Base-by-base conservation (phyloP, 306 rosid genomes). In the Rubus idaeus region DNA sequence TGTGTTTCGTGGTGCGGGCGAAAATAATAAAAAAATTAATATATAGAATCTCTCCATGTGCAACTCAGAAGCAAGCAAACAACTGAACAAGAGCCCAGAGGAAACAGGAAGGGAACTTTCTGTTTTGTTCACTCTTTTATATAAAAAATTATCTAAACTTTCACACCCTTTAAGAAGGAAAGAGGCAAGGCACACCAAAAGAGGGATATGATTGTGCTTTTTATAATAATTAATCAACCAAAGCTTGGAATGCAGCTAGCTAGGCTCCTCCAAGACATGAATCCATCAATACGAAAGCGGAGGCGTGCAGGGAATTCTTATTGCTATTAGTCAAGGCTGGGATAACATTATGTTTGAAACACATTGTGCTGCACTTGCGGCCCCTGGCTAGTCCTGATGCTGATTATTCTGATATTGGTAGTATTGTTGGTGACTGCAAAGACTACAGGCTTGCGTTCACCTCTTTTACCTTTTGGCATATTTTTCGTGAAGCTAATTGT, bases 201-300 rank as follows among this genome's bases (percentile, higher is more conserved):
- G 58, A 60, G 70, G 70, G 47, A 74, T 61, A 74, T 74, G 20
- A 61, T 74, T 57, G 41, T 46, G 78, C 6, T 47, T 46, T 46
- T n/a, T 40, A 2, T 41, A 20, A 23, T 9, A 26, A 46, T 45
- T 73, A 44, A 44, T 46, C 73, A 46, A 44, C 73, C 39, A 30
- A 23, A 30, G 35, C 35, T 23, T 46, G 73, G 41, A 45, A 68
- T 68, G 73, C 55, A 68, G 39, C 23, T 61, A 68, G 39, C 23
- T 61, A 61, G 66, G 30, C 45, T 35, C 21, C 47, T 65, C 50
- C 9, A 63, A 56, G 35, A 56, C 37, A n/a, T 18, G 6, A 64
- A 17, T 12, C 37, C 71, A 67, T 67, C 18, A 44, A 71, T 67
- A 18, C n/a, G n/a, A n/a, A n/a, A n/a, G n/a, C n/a, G n/a, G n/a